Base-by-base conservation (phyloP, 2,329 filamentous ascomycete genomes). In the Penicillium sp. region DNA sequence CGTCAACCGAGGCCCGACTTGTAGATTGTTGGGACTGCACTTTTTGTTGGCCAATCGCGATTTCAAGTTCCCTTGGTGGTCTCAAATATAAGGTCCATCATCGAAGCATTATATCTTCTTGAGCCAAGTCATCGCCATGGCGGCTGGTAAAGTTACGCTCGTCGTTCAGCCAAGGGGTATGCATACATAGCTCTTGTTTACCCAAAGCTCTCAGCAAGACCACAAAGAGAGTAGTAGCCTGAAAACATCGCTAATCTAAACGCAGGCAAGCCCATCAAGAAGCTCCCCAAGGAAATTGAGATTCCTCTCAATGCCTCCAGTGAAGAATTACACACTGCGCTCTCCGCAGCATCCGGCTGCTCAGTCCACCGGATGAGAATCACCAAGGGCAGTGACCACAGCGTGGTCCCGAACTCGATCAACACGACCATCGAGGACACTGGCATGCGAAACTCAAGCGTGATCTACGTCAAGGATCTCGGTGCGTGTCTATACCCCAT, bases 391-490 rank as follows among this genome's bases (percentile, higher is more conserved):
- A 84, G 81, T 62, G 86, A 88, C 77, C 84, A 85, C 49, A 80
- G 77, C 41, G 71, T 82, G 42, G 75, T 89, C 15, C 78, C 82
- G 53, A 87, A 87, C 66, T 65, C 71, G 21, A 71, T 78, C 55
- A 78, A 80, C 53, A 75, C 78, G 15, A 83, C 79, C 2, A 73
- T 88, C 38, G 75, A 82, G 60, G 78, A 80, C 45, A 82, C 81
- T 3, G 84, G 85, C 15, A 73, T 89, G 46, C 77, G 79, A 54
- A 81, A 87, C 64, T 81, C 83, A 66, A 85, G 83, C 62, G 80
- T 81, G 21, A 77, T 99, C 49, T 86, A 94, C 66, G 90, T 97
- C 63, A 97, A 99, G 80, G 93, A 99, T 73, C 82, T 99, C 31
- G 94, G 92, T 93, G 84, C 53, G 83, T 70, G 50, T 43, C 19